Conservation (phyloP, 2,329 filamentous ascomycete species). For the Capronia coronata region DNA sequence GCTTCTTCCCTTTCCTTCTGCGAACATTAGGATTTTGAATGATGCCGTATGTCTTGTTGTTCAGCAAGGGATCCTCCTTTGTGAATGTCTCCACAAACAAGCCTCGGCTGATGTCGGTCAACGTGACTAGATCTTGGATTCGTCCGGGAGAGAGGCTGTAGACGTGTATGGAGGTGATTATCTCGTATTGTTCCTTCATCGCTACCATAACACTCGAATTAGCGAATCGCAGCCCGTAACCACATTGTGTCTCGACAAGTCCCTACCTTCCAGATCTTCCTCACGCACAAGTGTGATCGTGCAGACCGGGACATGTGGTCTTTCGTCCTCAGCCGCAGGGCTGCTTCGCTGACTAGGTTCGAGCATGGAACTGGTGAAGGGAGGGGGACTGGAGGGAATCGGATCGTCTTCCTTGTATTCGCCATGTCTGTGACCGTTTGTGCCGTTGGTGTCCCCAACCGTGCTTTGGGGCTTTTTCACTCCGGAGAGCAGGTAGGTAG, state of each 20-base stretch:
- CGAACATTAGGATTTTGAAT: conserved; percentile 66
- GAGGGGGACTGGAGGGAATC: conserved; percentile 54
- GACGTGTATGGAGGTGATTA: conserved; percentile 73
- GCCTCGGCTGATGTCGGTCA: conserved; percentile 64
- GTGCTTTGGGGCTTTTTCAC: conserved; percentile 44
- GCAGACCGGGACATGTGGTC: conserved; percentile 49
- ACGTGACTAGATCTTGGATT: conserved; percentile 63
- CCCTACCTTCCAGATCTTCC: conserved; percentile 61
- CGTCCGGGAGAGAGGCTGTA: conserved; percentile 74
- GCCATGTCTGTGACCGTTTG: conserved; percentile 33
- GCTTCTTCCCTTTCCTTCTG: conserved; percentile 45
- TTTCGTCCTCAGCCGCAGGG: conserved; percentile 50
- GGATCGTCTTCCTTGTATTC: conserved; percentile 58
- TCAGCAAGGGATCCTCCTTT: conserved; percentile 54
- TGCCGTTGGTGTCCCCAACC: conserved; percentile 10
- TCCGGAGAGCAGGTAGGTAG: conserved; percentile 84
- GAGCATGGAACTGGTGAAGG: conserved; percentile 49
- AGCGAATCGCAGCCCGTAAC: too few relatives aligned
- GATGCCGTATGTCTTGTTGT: conserved; percentile 60
- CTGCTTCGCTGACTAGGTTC: conserved; percentile 42
- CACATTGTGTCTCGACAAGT: background rate
- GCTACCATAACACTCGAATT: conserved; percentile 43
- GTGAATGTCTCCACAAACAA: conserved; percentile 48
- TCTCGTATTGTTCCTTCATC: conserved; percentile 60
- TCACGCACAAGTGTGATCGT: conserved; percentile 64